Evolutionary conservation across 164 flowering plant species (phyloP).

Genomic region (Umbilicus rupestris): DNA sequence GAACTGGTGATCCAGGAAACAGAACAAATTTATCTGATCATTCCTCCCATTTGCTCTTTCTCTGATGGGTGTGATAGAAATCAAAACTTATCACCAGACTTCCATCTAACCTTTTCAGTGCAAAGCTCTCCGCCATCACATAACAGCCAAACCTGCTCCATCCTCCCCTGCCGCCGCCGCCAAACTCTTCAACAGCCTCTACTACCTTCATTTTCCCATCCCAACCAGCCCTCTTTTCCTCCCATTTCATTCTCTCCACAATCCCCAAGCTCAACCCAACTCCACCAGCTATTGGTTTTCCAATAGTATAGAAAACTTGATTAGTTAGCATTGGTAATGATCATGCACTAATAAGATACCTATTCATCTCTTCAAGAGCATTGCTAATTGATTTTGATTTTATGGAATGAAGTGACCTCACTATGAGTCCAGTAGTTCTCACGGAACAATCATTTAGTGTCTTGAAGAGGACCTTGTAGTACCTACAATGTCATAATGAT

Average conservation of each 20-base stretch:
- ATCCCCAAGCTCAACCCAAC: constrained; percentile 23
- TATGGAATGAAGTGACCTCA: too few relatives aligned
- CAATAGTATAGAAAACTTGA: constrained; percentile 11
- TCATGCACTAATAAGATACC: too few relatives aligned
- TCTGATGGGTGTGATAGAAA: constrained; percentile 26
- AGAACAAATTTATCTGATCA: not conserved
- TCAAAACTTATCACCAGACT: constrained; percentile 21
- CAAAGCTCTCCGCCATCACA: constrained; percentile 33
- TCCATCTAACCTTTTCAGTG: constrained; percentile 26
- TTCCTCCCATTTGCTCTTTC: constrained; percentile 31
- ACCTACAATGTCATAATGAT: too few relatives aligned
- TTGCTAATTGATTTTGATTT: too few relatives aligned
- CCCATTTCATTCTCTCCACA: constrained; percentile 28
- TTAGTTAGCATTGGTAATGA: too few relatives aligned
- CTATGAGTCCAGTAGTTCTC: too few relatives aligned
- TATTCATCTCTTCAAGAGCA: too few relatives aligned
- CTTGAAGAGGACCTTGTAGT: too few relatives aligned
- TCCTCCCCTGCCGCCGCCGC: constrained; percentile 10
- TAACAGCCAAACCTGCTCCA: constrained; percentile 29
- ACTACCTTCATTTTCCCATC: constrained; percentile 14
- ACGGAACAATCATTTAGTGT: too few relatives aligned
- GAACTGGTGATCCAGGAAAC: too few relatives aligned
- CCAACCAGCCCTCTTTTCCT: constrained; percentile 30
- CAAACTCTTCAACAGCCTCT: constrained; percentile 18
- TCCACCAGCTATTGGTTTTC: constrained; percentile 4